Conservation (phyloP, 345 rosid species). For the Microcos paniculata region DNA sequence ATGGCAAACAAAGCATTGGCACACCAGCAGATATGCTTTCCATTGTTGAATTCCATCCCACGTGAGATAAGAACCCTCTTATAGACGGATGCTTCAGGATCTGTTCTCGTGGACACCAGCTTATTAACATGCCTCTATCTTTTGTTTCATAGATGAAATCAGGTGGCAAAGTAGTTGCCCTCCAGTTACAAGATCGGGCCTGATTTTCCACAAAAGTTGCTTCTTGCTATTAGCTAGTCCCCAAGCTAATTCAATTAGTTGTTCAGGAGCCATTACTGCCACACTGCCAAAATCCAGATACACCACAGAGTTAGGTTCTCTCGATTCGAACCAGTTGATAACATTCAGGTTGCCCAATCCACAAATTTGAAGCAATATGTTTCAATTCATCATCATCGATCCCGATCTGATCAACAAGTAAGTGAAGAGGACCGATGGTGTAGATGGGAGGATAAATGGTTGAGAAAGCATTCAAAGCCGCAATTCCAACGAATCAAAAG, state of each 20-base stretch:
- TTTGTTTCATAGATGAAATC: not conserved
- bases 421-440: slow-evolving; percentile 32
- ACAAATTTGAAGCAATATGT: not conserved
- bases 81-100: slow-evolving; percentile 1
- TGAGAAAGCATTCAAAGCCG: slow-evolving; percentile 25
- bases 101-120: slow-evolving; percentile 16
- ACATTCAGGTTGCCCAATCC: slow-evolving; percentile 8
- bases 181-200: not conserved
- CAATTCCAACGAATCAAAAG: slow-evolving; percentile 33
- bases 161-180: not conserved
- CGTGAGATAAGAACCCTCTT: slow-evolving; percentile 11
- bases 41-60: slow-evolving; percentile 9
- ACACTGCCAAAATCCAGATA: slow-evolving; percentile 9
- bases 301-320: slow-evolving; percentile 9
- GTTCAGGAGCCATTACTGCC: not conserved
- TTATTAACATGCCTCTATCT: not conserved
- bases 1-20: slow-evolving; percentile 8
- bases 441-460: slow-evolving; percentile 24
- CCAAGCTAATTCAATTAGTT: slow-evolving; percentile 19
- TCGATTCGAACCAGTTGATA: not conserved
- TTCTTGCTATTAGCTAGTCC: slow-evolving; percentile 9
- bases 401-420: slow-evolving; percentile 26
- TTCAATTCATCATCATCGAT: not conserved
- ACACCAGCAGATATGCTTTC: not conserved
- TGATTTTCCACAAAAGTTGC: slow-evolving; percentile 4